Evolutionary conservation across 2,329 filamentous ascomycete species (phyloP).

Genomic region (Neofusicoccum umdonicola): DNA sequence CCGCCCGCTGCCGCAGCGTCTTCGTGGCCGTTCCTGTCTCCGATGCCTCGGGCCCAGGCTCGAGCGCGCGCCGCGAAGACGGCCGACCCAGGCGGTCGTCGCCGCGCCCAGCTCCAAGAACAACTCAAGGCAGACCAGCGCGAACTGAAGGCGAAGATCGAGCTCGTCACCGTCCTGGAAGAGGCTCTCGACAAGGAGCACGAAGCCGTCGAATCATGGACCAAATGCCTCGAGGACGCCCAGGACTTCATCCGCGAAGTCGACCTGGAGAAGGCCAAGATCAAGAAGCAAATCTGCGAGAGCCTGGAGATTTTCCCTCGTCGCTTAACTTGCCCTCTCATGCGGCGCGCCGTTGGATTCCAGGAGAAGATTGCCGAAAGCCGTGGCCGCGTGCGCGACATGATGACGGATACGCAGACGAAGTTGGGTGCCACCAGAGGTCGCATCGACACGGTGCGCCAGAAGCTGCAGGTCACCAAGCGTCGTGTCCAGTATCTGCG

Average conservation of each 20-base stretch:
- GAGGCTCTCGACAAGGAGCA: slow-evolving; percentile 1
- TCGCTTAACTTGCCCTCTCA: slow-evolving; percentile 7
- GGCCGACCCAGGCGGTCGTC: not conserved
- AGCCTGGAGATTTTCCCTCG: slow-evolving; percentile 9
- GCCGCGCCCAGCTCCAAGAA: not conserved
- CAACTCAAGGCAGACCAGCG: not conserved
- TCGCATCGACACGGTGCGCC: slow-evolving; percentile 7
- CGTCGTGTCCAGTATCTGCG: not conserved
- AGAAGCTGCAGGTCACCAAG: slow-evolving; percentile 1
- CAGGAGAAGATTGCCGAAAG: slow-evolving; percentile 11
- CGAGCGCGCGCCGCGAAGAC: not conserved
- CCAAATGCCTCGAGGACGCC: slow-evolving; percentile 2
- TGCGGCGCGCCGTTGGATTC: slow-evolving; percentile 14
- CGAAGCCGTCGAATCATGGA: slow-evolving; percentile 4
- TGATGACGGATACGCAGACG: slow-evolving; percentile 5
- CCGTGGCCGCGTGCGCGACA: slow-evolving; percentile 10
- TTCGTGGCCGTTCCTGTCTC: not conserved
- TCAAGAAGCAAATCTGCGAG: slow-evolving; percentile 16
- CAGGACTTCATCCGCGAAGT: slow-evolving; percentile 15
- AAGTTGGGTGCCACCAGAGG: not conserved
- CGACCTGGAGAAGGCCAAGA: slow-evolving; percentile 8
- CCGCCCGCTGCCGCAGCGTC: not conserved
- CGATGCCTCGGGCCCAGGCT: slow-evolving; percentile 6
- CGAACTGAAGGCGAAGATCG: not conserved
- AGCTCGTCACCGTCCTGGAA: not conserved